phyloP scores from a whole-genome alignment of 192 early-diverging fungal species.

The Coemansia sp. region DNA sequence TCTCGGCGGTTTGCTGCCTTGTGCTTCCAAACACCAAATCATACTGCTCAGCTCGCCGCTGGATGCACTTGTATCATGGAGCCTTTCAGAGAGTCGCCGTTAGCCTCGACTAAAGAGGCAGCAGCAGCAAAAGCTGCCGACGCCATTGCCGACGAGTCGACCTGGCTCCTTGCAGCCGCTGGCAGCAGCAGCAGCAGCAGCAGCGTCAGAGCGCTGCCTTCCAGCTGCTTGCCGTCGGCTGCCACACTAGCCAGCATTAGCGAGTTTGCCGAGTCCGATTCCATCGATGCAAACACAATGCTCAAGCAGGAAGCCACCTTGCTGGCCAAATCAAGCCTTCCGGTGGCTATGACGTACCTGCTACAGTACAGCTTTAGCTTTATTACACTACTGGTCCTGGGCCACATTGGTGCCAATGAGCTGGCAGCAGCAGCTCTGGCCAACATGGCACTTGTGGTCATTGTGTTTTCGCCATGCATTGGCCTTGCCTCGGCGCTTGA shows the following conservation, averaged over 20 bases:
- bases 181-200: neutral
- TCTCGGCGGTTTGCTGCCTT: too few species aligned
- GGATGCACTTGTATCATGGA: too few species aligned
- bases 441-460: slow-evolving; percentile 68
- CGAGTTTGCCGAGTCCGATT: slow-evolving; percentile 14
- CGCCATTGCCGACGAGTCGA: slow-evolving; percentile 4
- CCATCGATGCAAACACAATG: slow-evolving; percentile 3
- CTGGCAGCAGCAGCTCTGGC: slow-evolving; percentile 67
- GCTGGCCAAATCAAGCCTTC: slow-evolving; percentile 21
- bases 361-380: slow-evolving; percentile 65
- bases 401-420: slow-evolving; percentile 63
- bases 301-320: slow-evolving; percentile 17
- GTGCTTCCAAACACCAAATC: too few species aligned
- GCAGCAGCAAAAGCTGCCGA: too few species aligned
- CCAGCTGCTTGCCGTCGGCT: neutral
- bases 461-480: slow-evolving; percentile 62
- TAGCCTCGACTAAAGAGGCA: neutral
- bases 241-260: neutral
- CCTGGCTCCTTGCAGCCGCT: slow-evolving; percentile 10
- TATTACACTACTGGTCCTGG: slow-evolving; percentile 58
- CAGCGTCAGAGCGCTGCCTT: too few species aligned
- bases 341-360: slow-evolving; percentile 50
- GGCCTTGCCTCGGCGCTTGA: slow-evolving; percentile 72
- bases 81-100: neutral
- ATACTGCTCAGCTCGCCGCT: too few species aligned